Base-by-base conservation (phyloP, 2,329 filamentous ascomycete genomes). In the Metarhizium humberi region DNA sequence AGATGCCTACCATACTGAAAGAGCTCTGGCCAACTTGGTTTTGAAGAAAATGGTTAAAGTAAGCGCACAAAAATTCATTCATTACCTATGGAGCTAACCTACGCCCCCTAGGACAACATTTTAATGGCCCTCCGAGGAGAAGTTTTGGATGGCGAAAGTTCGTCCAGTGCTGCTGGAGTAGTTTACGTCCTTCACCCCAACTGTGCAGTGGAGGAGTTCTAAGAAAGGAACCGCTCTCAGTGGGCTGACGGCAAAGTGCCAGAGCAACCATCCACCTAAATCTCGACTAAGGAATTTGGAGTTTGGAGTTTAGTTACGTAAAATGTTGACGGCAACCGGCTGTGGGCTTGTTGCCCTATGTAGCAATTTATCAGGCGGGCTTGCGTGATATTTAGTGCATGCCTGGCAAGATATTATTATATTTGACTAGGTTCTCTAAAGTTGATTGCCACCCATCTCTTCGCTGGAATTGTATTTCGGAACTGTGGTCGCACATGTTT, bases 21-120 rank as follows among this genome's bases (percentile, higher is more conserved):
- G 83, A 67, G 76, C 76, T 3, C 73, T 96, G 55, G 87, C 86
- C 14, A 81, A 77, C 67, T 94, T 96, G 80, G 92, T 99, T 53
- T 73, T 99, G 62, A 95, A 89, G 79, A 87, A 90, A 71, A 95
- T 97, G 87, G 88, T 96, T 67, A 96, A 94, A 86, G 91, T 94
- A 76, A 66, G 82, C 73, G 59, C 51, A 45, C 32, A 20, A 48
- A 40, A 16, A 32, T 30, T 8, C 11, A 40, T 20, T 11, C 29
- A 20, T 29, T 10, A 30, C 20, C 11, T 32, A 4, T 16, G 43
- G 18, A 29, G 14, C 67, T 75, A 61, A 73, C 62, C 25, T 43
- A 42, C 30, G 69, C 51, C 78, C 81, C 75, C 75, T 73, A 92
- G 72, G 92, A 95, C 61, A 91, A 95, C 62, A 92, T 95, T 20